Base-by-base conservation (phyloP, 2,329 filamentous ascomycete species). In the Penicillium sp. region DNA sequence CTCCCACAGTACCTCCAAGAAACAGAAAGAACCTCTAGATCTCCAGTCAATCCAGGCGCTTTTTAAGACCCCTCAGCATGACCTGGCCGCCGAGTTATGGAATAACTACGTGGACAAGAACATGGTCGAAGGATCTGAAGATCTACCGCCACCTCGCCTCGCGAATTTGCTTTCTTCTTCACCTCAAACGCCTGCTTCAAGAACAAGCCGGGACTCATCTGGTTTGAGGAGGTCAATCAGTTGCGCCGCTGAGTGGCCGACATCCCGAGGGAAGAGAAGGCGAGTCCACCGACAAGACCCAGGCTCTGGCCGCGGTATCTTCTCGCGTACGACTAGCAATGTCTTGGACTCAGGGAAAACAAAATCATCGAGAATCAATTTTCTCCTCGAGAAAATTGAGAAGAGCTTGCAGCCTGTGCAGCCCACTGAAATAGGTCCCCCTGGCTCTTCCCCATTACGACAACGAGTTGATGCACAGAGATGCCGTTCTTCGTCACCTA, bases 31-130 rank as follows among this genome's bases (percentile, higher is more conserved):
- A 52, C 58, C 79, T 0, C 74, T 86, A 55, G 83, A 88, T 61
- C 72, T 85, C 36, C 80, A 83, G 63, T 78, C 79, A 57, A 71
- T 86, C 39, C 80, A 81, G 36, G 76, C 80, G 49, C 76, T 82
- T 0, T 70, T 89, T 41, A 85, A 81, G 59, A 87, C 86, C 1
- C 85, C 86, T 12, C 83, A 87, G 58, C 81, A 85, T 29, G 88
- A 92, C 63, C 86, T 89, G 34, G 87, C 87, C 2, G 72, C 86
- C 29, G 87, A 92, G 58, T 72, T 92, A 2, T 93, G 89, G 89
- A 88, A 88, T 61, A 84, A 87, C 47, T 90, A 89, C 66, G 82
- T 87, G 34, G 71, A 84, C 49, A 74, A 78, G 64, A 75, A 79
- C 56, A 70, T 72, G 48, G 67, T 76, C 13, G 70, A 78, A 56